phyloP scores from a whole-genome alignment of 345 rosid genomes.

The Sisymbrium altissimum region DNA sequence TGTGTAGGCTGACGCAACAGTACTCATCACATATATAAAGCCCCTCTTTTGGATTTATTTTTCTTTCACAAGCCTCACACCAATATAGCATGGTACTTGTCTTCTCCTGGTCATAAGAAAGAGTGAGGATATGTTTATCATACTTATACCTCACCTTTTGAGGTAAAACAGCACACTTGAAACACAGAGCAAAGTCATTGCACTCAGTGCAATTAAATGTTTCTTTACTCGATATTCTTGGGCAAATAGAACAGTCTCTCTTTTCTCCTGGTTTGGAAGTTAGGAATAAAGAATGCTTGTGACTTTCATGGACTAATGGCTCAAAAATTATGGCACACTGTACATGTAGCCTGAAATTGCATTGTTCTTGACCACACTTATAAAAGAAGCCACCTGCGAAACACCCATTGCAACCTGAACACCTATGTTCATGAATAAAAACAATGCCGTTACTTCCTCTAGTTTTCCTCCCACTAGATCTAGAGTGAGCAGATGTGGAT shows the following conservation, averaged over 20 bases:
- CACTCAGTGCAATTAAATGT: background rate
- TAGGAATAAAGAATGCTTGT: background rate
- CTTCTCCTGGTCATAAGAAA: background rate
- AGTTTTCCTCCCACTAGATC: no score
- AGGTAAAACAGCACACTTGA: background rate
- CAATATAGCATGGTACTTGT: background rate
- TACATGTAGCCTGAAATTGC: no score
- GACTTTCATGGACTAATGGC: background rate
- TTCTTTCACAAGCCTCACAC: background rate
- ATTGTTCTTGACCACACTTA: background rate
- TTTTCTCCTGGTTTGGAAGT: background rate
- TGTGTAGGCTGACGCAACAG: background rate
- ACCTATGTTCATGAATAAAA: no score
- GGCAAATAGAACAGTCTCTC: background rate
- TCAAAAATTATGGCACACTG: background rate
- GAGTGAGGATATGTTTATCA: background rate
- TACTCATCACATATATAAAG: slow-evolving; percentile 1
- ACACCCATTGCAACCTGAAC: background rate
- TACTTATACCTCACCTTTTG: background rate
- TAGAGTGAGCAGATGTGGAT: background rate
- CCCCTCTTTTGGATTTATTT: background rate
- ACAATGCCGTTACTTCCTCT: no score
- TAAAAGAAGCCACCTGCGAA: background rate
- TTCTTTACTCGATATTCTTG: no score
- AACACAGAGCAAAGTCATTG: background rate